A percentile compares a stretch with the other conserved stretches of the same genome.
Conservation (phyloP, 2,329 filamentous ascomycete genomes). For the Conoideocrella luteorostrata region DNA sequence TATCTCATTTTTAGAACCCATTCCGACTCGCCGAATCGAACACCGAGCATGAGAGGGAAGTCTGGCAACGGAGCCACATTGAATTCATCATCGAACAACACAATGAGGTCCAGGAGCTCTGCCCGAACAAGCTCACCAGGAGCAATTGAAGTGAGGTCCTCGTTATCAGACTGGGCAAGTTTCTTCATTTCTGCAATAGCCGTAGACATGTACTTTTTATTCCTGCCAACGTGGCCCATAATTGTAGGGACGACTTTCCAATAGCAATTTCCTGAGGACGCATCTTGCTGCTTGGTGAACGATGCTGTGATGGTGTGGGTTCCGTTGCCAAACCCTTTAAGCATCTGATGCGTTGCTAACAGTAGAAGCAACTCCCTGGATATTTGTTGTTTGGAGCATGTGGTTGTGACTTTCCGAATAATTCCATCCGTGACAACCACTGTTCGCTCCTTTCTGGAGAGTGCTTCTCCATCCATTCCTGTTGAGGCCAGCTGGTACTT, state of each 20-base stretch:
- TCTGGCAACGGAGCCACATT: not conserved
- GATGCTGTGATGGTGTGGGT: not conserved
- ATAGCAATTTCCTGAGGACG: not conserved
- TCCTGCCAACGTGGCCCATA: not conserved
- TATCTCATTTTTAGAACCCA: constrained; percentile 4
- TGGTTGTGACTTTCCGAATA: not conserved
- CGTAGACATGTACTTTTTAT: not conserved
- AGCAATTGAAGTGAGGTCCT: not conserved
- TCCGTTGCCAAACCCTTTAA: constrained; percentile 1
- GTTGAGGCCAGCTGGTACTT: constrained; percentile 1
- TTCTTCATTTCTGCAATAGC: not conserved
- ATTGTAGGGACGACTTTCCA: not conserved
- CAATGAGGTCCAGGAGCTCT: constrained; percentile 7
- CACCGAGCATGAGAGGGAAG: constrained; percentile 3
- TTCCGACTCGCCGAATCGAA: not conserved
- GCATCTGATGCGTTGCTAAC: constrained; percentile 1
- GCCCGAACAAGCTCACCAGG: constrained; percentile 4
- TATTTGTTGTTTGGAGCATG: not conserved
- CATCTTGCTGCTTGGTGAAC: not conserved
- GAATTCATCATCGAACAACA: not conserved
- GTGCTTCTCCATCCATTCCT: not conserved
- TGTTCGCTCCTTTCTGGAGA: not conserved
- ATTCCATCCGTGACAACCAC: not conserved
- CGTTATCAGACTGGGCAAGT: not conserved
- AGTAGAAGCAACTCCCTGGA: not conserved